These are phyloP conservation scores for Madurella mycetomatis DNA, from an alignment of 2,329 filamentous ascomycete genomes.

Conservation along the genomic window DNA sequence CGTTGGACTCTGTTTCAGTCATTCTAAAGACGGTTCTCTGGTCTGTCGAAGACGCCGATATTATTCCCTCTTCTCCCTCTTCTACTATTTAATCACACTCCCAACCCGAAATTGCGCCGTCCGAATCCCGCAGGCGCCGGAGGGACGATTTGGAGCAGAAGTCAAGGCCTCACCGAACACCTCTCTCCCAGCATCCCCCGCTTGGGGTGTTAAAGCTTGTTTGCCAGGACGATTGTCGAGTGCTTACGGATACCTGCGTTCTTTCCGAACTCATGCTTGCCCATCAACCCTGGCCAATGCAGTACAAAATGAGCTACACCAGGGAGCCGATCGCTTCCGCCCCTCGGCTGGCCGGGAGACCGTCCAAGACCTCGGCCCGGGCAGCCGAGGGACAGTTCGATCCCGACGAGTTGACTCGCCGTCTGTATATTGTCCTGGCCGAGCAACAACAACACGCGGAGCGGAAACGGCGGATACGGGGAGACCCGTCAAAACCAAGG, in stretches of 20 bases:
- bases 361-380: background rate
- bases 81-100: background rate
- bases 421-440: slow-evolving; percentile 47
- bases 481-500: slow-evolving; percentile 1
- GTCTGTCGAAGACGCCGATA: too few relatives aligned
- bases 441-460: slow-evolving; percentile 44
- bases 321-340: slow-evolving; percentile 14
- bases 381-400: slow-evolving; percentile 41
- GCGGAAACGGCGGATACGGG: slow-evolving; percentile 25
- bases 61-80: background rate
- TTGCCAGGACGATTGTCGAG: background rate
- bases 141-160: background rate
- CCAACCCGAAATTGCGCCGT: background rate
- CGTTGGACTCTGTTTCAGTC: too few relatives aligned
- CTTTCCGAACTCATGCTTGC: background rate
- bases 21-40: too few relatives aligned
- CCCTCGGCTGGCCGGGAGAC: slow-evolving; percentile 2
- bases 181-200: too few relatives aligned
- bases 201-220: background rate
- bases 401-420: slow-evolving; percentile 50
- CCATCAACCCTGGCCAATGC: slow-evolving; percentile 15
- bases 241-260: background rate
- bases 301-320: slow-evolving; percentile 22
- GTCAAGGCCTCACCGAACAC: too few relatives aligned
- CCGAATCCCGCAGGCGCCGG: background rate